Conservation (phyloP, 169 alveolate genomes). For the Cryptosporidium parvum region DNA sequence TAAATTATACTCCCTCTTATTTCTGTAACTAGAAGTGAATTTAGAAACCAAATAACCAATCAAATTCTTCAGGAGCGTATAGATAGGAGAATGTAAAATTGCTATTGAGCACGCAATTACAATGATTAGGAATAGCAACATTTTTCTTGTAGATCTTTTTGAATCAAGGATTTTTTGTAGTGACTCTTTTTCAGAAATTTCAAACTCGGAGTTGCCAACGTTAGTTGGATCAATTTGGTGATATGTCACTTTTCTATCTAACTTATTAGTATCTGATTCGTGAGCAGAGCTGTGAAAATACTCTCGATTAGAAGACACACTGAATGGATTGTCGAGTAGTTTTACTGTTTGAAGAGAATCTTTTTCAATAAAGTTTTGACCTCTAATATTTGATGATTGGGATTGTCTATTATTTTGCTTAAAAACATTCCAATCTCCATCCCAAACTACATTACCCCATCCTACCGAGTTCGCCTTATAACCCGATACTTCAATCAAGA, state of each 20-base stretch:
- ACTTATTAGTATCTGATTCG: not conserved
- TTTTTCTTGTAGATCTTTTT: not conserved
- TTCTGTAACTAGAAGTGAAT: not conserved
- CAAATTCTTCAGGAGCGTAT: not conserved
- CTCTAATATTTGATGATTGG: not conserved
- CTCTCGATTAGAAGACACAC: not conserved
- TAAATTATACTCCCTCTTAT: conserved; percentile 34
- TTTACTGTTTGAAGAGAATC: not conserved
- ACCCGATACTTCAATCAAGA: conserved; percentile 22
- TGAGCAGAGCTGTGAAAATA: not conserved
- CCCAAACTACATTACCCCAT: conserved; percentile 59
- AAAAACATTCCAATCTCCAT: conserved; percentile 39
- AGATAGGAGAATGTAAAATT: not conserved
- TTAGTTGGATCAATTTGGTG: not conserved
- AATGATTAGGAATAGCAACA: not conserved
- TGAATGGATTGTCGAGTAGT: not conserved
- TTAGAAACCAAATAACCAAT: not conserved
- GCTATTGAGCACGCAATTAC: not conserved
- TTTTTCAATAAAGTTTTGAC: not conserved
- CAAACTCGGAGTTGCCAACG: not conserved
- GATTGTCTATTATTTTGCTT: not conserved
- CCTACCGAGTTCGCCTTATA: conserved; percentile 46
- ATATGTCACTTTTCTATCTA: not conserved
- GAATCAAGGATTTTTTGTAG: not conserved
- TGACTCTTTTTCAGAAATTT: not conserved